Evolutionary conservation across 352 stramenopile species (phyloP).

Genomic region (Pythium angustatum): DNA sequence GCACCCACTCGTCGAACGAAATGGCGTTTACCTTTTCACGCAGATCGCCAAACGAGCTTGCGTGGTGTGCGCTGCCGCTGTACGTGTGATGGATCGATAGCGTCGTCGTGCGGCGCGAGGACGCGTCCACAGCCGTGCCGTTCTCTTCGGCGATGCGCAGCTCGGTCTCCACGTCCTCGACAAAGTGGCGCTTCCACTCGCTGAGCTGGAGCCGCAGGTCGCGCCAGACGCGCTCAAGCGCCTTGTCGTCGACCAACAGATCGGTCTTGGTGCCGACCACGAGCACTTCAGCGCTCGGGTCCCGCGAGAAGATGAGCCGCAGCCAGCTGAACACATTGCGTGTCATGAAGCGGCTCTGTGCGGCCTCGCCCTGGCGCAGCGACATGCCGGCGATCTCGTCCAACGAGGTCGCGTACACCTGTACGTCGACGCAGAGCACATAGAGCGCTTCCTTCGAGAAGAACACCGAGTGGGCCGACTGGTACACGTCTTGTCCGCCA

Average conservation of each 20-base stretch:
- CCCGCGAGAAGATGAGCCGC: conserved; percentile 21
- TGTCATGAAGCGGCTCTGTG: conserved; percentile 13
- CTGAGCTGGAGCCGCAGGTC: conserved; percentile 19
- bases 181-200: conserved; percentile 24
- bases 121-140: background rate
- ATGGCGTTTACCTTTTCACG: conserved; percentile 22
- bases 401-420: conserved; percentile 13
- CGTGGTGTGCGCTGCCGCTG: conserved; percentile 23
- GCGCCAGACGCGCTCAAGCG: conserved; percentile 6
- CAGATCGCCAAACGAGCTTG: conserved; percentile 18
- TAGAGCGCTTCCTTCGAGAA: conserved; percentile 27
- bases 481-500: conserved; percentile 24
- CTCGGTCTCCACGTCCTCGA: conserved; percentile 20
- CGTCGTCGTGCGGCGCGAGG: background rate
- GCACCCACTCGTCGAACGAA: conserved; percentile 20
- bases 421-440: conserved; percentile 21
- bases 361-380: conserved; percentile 7
- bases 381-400: conserved; percentile 5
- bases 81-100: conserved; percentile 18
- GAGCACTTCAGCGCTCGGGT: conserved; percentile 19
- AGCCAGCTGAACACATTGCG: conserved; percentile 25
- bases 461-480: conserved; percentile 28
- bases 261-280: conserved; percentile 28
- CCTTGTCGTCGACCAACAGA: conserved; percentile 6
- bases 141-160: conserved; percentile 18